These are phyloP conservation scores for Elaphomyces granulatus DNA, from an alignment of 495 filamentous ascomycete species.

Conservation along the genomic window DNA sequence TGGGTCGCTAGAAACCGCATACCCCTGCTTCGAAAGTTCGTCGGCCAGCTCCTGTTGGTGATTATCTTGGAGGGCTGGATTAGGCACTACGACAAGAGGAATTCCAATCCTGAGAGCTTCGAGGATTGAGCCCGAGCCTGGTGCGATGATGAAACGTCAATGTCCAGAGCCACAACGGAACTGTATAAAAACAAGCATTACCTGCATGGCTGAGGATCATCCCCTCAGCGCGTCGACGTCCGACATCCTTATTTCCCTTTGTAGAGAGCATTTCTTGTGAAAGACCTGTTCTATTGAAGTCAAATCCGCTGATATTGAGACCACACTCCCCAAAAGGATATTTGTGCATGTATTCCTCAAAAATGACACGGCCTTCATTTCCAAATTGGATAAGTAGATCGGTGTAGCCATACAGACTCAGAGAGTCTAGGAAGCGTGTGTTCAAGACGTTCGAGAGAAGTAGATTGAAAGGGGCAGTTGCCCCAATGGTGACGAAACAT, in stretches of 20 bases:
- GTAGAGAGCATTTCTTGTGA: constrained; percentile 39
- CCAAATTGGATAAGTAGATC: constrained; percentile 67
- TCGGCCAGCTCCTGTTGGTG: constrained; percentile 80
- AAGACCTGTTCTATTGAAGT: constrained; percentile 46
- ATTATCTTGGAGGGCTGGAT: constrained; percentile 68
- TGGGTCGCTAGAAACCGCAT: constrained; percentile 50
- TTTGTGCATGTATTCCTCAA: constrained; percentile 22
- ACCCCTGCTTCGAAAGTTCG: constrained; percentile 52
- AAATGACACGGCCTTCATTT: constrained; percentile 34
- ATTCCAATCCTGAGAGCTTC: constrained; percentile 55
- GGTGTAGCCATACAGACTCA: constrained; percentile 43
- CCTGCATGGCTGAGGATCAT: constrained; percentile 86
- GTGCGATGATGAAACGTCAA: constrained; percentile 3
- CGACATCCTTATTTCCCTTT: constrained; percentile 17
- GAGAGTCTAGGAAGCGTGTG: constrained; percentile 41
- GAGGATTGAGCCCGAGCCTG: constrained; percentile 82
- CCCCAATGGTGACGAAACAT: constrained; percentile 80
- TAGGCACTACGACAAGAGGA: constrained; percentile 75
- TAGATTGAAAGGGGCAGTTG: constrained; percentile 66
- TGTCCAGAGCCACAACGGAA: constrained; percentile 1
- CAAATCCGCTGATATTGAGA: constrained; percentile 46
- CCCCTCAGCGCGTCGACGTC: constrained; percentile 24
- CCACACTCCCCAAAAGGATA: constrained; percentile 16
- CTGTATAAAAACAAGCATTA: constrained; percentile 18
- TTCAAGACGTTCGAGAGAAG: constrained; percentile 54